A percentile compares a stretch with the other conserved stretches of the same genome.
phyloP scores from a whole-genome alignment of 2,329 filamentous ascomycete genomes.

The Dryadomyces sulphureus region DNA sequence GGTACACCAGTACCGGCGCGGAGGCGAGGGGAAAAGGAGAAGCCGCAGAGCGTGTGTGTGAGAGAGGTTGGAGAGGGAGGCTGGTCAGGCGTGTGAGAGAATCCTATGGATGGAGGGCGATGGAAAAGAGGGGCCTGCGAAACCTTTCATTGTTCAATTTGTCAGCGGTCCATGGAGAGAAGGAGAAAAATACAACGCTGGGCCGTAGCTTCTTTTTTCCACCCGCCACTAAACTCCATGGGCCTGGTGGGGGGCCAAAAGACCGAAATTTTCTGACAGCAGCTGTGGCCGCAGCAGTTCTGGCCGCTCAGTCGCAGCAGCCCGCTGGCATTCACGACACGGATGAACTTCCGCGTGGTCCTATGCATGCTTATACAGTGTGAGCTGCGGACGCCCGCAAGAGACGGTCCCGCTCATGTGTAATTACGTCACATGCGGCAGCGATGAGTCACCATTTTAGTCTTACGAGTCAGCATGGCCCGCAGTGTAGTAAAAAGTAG shows the following conservation, averaged over 20 bases:
- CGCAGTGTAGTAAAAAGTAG: too few species aligned
- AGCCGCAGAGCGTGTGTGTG: too few species aligned
- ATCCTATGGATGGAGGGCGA: constrained; percentile 1
- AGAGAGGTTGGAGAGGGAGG: background rate
- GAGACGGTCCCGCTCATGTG: too few species aligned
- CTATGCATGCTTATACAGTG: too few species aligned
- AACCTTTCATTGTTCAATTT: constrained; percentile 13
- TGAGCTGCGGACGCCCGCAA: too few species aligned
- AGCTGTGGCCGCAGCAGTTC: too few species aligned
- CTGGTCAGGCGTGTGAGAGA: constrained; percentile 1
- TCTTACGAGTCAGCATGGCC: too few species aligned
- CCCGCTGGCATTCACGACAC: too few species aligned
- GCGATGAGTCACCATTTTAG: background rate
- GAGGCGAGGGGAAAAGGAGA: too few species aligned
- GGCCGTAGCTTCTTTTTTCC: background rate
- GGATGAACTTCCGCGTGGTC: too few species aligned
- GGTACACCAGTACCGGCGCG: too few species aligned
- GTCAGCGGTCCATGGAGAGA: constrained; percentile 8
- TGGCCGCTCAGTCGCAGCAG: background rate
- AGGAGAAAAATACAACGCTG: background rate
- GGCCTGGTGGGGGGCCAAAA: background rate
- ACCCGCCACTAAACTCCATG: background rate
- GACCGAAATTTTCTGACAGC: background rate
- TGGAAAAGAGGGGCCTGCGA: constrained; percentile 12
- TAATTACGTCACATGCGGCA: background rate